A percentile compares a stretch with the other conserved stretches of the same genome.
Evolutionary conservation across 768 basidiomycete species (phyloP).

Genomic region (Tephrocybe sp.): DNA sequence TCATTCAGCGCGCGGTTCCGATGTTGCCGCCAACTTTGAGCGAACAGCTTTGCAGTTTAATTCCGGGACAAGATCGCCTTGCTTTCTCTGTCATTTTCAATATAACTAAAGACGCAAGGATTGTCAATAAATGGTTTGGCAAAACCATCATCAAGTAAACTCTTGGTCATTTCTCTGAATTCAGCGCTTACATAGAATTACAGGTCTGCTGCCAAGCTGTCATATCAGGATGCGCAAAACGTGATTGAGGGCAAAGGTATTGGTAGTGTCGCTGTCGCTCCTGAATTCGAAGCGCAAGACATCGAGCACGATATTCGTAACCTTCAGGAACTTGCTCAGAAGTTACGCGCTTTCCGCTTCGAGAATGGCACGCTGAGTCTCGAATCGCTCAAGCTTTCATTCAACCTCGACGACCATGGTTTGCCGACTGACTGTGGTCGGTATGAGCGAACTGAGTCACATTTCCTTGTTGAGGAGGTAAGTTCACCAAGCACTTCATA

Average conservation of each 20-base stretch:
- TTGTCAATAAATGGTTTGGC: conserved; percentile 89
- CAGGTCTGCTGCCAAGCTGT: conserved; percentile 84
- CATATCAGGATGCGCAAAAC: conserved; percentile 79
- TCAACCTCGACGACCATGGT: conserved; percentile 77
- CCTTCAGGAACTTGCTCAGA: conserved; percentile 66
- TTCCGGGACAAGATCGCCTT: conserved; percentile 84
- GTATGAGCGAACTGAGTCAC: conserved; percentile 65
- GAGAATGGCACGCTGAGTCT: conserved; percentile 78
- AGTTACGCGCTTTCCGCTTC: conserved; percentile 69
- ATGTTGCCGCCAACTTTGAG: conserved; percentile 95
- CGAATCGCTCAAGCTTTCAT: conserved; percentile 67
- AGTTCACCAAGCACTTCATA: conserved; percentile 1
- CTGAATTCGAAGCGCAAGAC: conserved; percentile 56
- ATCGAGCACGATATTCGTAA: conserved; percentile 75
- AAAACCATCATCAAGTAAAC: conserved; percentile 87
- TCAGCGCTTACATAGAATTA: conserved; percentile 5
- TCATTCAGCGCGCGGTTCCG: conserved; percentile 92
- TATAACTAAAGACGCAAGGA: conserved; percentile 74
- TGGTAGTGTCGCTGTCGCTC: conserved; percentile 45
- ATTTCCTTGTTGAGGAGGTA: conserved; percentile 88
- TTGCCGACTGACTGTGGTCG: conserved; percentile 77
- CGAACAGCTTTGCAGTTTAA: conserved; percentile 90
- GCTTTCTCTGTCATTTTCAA: conserved; percentile 91
- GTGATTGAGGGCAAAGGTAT: conserved; percentile 75
- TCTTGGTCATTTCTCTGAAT: neutral